phyloP scores from a whole-genome alignment of 768 basidiomycete species.

The Dendrothele bispora region DNA sequence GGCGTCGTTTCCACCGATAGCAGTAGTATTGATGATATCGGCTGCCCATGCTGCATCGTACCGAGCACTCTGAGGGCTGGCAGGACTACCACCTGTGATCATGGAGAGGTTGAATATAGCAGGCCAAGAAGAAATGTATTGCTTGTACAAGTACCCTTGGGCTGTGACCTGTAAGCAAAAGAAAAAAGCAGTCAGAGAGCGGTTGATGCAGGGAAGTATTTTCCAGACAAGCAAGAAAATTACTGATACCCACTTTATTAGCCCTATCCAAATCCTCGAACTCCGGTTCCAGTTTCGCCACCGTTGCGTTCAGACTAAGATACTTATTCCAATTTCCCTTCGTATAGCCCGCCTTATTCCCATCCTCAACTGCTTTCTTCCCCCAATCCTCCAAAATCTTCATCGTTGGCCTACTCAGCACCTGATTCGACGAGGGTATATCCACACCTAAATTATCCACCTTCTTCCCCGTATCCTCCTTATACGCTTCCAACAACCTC shows the following conservation, averaged over 20 bases:
- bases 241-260: constrained; percentile 1
- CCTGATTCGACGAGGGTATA: not conserved
- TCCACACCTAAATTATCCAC: constrained; percentile 4
- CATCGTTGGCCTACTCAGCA: not conserved
- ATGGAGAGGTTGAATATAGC: constrained; percentile 6
- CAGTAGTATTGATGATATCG: constrained; percentile 2
- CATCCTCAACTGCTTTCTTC: not conserved
- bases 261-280: constrained; percentile 1
- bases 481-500: not conserved
- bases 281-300: not conserved
- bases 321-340: not conserved
- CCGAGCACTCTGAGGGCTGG: not conserved
- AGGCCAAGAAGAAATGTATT: not conserved
- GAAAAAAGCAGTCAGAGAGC: no score
- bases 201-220: not conserved
- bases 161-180: constrained; percentile 6
- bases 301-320: constrained; percentile 2
- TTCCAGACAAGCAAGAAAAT: not conserved
- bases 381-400: constrained; percentile 3
- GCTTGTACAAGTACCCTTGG: not conserved
- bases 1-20: not conserved
- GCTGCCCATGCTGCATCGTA: constrained; percentile 4
- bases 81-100: constrained; percentile 1
- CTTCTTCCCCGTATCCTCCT: not conserved
- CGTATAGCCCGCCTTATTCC: not conserved